Percentiles rank a stretch among this genome's conserved stretches.
phyloP scores from a whole-genome alignment of 2,329 filamentous ascomycete genomes.

The Phaeosphaeriaceae sp. region DNA sequence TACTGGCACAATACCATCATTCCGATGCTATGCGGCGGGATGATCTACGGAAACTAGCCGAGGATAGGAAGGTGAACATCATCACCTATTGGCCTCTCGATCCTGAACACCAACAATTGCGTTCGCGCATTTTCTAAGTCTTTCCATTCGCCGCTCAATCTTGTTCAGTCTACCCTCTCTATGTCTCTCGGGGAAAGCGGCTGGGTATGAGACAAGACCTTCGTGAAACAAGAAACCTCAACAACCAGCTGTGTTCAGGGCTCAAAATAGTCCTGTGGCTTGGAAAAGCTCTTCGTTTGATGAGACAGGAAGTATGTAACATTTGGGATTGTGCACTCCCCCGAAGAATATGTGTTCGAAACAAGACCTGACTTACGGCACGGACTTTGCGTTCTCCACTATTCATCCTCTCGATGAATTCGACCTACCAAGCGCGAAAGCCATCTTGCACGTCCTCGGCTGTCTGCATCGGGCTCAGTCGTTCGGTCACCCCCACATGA shows the following conservation, averaged over 20 bases:
- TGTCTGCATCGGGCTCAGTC: background rate
- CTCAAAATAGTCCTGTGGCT: background rate
- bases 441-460: background rate
- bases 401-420: background rate
- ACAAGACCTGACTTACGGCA: background rate
- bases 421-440: background rate
- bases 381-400: background rate
- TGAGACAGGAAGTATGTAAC: background rate
- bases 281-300: background rate
- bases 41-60: conserved; percentile 3
- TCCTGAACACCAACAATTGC: background rate
- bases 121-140: background rate
- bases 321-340: background rate
- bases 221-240: background rate
- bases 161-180: background rate
- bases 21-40: conserved; percentile 17
- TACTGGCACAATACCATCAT: conserved; percentile 6
- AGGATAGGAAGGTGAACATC: conserved; percentile 3
- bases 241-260: background rate
- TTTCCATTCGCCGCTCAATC: background rate
- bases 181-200: background rate
- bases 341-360: background rate
- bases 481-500: background rate
- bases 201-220: background rate
- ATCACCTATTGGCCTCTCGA: background rate